Base-by-base conservation (phyloP, 2,329 filamentous ascomycete species). In the Paecilomyces sp. region DNA sequence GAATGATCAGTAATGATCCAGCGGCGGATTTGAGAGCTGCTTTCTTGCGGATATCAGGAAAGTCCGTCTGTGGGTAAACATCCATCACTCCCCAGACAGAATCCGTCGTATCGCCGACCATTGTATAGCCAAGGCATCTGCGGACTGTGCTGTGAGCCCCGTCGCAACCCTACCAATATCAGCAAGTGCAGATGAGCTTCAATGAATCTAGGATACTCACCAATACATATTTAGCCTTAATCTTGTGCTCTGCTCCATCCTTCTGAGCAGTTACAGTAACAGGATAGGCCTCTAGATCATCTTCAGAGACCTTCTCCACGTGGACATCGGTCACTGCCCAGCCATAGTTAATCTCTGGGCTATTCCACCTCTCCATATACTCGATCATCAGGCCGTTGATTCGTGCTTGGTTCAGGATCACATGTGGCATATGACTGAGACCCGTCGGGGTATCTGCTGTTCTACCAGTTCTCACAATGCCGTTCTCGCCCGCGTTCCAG, bases 21-120 rank as follows among this genome's bases (percentile, higher is more conserved):
- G 74, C 67, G 3, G 76, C 63, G 3, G 78, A 78, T 55, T 80
- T 79, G 54, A 82, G 72, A 0, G 77, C 80, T 25, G 72, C 73
- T 66, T 82, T 82, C 41, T 80, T 79, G 12, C 80, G 74, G 55
- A 83, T 80, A 60, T 82, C 80, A 0, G 80, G 80, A 63, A 82
- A 82, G 59, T 75, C 69, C 0, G 80, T 82, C 5, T 72, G 69
- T 0, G 80, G 80, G 55, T 79, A 76, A 66, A 82, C 77, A 59
- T 82, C 80, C 79, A 82, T 82, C 1, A 82, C 79, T 7, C 36
- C 36, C 82, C 79, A 85, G 58, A 86, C 77, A 0, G 81, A 77
- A 65, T 86, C 82, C 36, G 74, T 80, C 58, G 77, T 82, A 66
- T 86, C 84, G 33, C 84, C 85, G 0, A 86, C 60, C 85, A 88